Evolutionary conservation across 2,329 filamentous ascomycete species (phyloP).

Genomic region (Zopfia rhizophila): DNA sequence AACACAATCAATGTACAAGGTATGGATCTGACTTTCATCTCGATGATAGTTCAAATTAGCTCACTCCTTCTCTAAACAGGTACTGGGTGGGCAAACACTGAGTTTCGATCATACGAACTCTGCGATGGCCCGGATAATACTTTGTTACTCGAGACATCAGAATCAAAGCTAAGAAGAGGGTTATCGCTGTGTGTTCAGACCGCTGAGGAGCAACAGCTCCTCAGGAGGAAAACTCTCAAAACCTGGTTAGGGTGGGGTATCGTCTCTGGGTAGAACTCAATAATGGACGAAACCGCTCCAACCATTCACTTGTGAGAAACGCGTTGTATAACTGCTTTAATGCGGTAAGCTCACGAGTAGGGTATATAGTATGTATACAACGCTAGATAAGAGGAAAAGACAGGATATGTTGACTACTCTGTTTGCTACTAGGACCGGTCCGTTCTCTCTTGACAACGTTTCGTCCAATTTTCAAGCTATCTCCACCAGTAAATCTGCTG

Average conservation of each 20-base stretch:
- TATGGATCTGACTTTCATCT: constrained; percentile 1
- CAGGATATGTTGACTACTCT: constrained; percentile 1
- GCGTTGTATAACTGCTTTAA: constrained; percentile 1
- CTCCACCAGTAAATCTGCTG: constrained; percentile 1
- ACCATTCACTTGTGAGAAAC: constrained; percentile 1
- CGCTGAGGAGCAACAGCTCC: constrained; percentile 1
- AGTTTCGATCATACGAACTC: constrained; percentile 2
- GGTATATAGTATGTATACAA: constrained; percentile 1
- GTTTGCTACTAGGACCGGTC: neutral
- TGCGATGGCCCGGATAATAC: neutral
- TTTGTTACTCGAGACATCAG: constrained; percentile 1
- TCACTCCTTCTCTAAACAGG: neutral
- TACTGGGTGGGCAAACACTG: constrained; percentile 3
- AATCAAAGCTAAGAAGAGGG: constrained; percentile 1
- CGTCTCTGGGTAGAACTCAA: constrained; percentile 1
- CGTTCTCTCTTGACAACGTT: constrained; percentile 1
- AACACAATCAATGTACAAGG: constrained; percentile 2
- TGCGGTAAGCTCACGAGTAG: constrained; percentile 1
- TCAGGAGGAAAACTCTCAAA: constrained; percentile 1
- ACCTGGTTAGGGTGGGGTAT: constrained; percentile 1
- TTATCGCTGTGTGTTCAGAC: constrained; percentile 1
- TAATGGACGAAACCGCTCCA: neutral
- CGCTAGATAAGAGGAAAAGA: constrained; percentile 1
- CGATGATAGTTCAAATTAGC: constrained; percentile 1
- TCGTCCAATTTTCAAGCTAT: constrained; percentile 1